Evolutionary conservation across 163 green algal genomes (phyloP).

Genomic region (Scenedesmus sp.): DNA sequence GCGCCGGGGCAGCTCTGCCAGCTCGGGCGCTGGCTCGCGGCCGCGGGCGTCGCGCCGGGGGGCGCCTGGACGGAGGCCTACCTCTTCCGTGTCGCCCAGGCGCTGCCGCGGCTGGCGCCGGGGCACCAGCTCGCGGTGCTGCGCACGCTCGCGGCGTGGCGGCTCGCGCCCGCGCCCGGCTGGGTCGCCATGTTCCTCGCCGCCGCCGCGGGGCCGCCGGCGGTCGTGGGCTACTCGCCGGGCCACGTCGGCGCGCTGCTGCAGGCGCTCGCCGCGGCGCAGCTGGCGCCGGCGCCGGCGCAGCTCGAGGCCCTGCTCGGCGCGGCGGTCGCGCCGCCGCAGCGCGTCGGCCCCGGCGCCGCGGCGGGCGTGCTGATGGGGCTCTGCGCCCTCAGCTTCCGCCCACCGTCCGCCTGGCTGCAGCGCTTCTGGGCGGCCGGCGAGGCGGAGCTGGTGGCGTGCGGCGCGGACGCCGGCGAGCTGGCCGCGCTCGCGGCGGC

Average conservation of each 20-base stretch:
- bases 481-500: constrained; percentile 10
- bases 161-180: background rate
- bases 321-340: background rate
- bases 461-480: constrained; percentile 9
- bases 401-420: constrained; percentile 17
- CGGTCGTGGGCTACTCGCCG: constrained; percentile 1
- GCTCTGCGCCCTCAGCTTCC: constrained; percentile 14
- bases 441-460: background rate
- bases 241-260: constrained; percentile 11
- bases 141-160: constrained; percentile 12
- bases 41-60: constrained; percentile 5
- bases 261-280: constrained; percentile 15
- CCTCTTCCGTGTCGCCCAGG: constrained; percentile 4
- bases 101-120: constrained; percentile 24
- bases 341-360: background rate
- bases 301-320: constrained; percentile 35
- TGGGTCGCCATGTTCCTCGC: constrained; percentile 42
- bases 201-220: constrained; percentile 1
- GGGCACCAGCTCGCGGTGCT: constrained; percentile 19
- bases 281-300: constrained; percentile 17
- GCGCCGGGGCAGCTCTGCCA: constrained; percentile 6
- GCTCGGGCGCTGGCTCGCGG: constrained; percentile 27
- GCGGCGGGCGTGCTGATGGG: constrained; percentile 8
- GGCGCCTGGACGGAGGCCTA: constrained; percentile 15
- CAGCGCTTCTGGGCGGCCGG: constrained; percentile 26